These are phyloP conservation scores for Epichloe sp. DNA, from an alignment of 2,329 filamentous ascomycete genomes.

Conservation along the genomic window DNA sequence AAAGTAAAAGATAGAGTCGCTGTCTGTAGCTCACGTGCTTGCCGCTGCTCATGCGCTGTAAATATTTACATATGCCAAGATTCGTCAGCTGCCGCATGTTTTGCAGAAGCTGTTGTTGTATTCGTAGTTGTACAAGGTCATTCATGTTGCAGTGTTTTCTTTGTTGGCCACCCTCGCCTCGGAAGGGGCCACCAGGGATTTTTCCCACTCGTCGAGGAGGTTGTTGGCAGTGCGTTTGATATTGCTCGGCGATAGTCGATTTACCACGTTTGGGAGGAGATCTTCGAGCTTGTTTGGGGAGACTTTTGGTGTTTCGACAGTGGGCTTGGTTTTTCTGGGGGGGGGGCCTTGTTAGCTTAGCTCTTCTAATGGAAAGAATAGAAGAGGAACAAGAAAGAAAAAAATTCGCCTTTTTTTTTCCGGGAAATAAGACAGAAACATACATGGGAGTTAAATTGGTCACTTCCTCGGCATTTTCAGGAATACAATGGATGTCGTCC, in stretches of 20 bases:
- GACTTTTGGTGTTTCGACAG: constrained; percentile 19
- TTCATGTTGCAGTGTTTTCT: constrained; percentile 16
- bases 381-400: background rate
- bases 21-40: background rate
- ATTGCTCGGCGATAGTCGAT: constrained; percentile 59
- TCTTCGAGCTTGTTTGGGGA: constrained; percentile 35
- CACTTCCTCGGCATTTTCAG: constrained; percentile 35
- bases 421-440: background rate
- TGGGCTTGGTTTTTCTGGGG: constrained; percentile 21
- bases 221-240: constrained; percentile 73
- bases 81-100: background rate
- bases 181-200: constrained; percentile 25
- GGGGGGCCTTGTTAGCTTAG: constrained; percentile 1
- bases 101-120: constrained; percentile 7
- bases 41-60: background rate
- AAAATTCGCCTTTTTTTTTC: background rate
- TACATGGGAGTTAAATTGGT: constrained; percentile 21
- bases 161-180: constrained; percentile 12
- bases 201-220: constrained; percentile 87
- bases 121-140: background rate
- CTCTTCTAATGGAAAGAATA: background rate
- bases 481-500: constrained; percentile 32
- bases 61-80: background rate
- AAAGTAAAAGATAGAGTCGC: background rate
- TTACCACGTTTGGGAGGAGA: constrained; percentile 56